A percentile compares a stretch with the other conserved stretches of the same genome.
These are phyloP conservation scores for Tubosaeta sp. DNA, from an alignment of 768 basidiomycete species.

Conservation along the genomic window DNA sequence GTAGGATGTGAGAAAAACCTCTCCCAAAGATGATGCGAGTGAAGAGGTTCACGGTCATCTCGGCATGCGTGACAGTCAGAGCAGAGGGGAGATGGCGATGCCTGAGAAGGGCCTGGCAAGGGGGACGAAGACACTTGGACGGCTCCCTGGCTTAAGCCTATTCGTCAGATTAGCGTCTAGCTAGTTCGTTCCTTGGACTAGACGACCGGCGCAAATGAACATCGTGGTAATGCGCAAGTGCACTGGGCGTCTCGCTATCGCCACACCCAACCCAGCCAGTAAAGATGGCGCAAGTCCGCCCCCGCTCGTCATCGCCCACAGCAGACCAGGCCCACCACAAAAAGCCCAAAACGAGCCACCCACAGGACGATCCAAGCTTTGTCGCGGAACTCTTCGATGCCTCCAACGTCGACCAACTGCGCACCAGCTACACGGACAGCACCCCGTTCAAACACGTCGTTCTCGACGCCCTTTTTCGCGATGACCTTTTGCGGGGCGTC, in stretches of 20 bases:
- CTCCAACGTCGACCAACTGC: conserved; percentile 50
- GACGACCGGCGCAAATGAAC: neutral
- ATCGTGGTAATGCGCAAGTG: neutral
- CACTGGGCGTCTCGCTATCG: neutral
- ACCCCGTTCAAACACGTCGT: conserved; percentile 81
- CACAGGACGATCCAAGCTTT: conserved; percentile 15
- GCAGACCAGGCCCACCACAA: conserved; percentile 28
- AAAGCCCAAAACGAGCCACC: conserved; percentile 36
- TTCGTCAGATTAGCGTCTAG: neutral
- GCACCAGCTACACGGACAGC: conserved; percentile 50
- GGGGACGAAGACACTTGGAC: too few relatives aligned
- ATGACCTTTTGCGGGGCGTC: conserved; percentile 73
- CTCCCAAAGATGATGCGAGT: neutral
- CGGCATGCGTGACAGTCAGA: too few relatives aligned
- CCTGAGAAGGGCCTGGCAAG: too few relatives aligned
- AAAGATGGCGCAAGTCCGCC: conserved; percentile 42
- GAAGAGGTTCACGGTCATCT: too few relatives aligned
- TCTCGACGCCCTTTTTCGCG: conserved; percentile 77
- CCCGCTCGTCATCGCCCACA: conserved; percentile 43
- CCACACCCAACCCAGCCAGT: neutral
- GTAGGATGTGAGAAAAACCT: too few relatives aligned
- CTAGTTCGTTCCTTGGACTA: neutral
- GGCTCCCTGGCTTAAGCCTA: neutral
- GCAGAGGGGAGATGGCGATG: too few relatives aligned
- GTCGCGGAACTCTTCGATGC: conserved; percentile 52